Percentiles rank a stretch among this genome's conserved stretches.
phyloP scores from a whole-genome alignment of 805 yeast species.

The Starmerella roubikii region DNA sequence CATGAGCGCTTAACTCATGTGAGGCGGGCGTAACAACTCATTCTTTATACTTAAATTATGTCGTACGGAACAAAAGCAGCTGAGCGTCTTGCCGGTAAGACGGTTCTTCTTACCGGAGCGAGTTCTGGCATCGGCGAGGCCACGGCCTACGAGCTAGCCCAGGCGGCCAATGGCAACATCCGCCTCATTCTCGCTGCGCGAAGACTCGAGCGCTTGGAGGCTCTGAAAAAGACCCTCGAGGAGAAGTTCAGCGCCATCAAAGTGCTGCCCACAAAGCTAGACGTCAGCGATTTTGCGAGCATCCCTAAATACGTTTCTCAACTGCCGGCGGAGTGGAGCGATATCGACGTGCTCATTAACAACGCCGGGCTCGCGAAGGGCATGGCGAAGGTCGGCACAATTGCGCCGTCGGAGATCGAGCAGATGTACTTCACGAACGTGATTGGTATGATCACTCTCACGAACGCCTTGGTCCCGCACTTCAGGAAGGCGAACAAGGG shows the following conservation, averaged over 20 bases:
- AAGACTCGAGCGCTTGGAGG: slow-evolving; percentile 47
- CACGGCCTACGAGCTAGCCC: slow-evolving; percentile 77
- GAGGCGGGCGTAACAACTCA: no score
- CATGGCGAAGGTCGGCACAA: slow-evolving; percentile 56
- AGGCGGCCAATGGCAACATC: slow-evolving; percentile 54
- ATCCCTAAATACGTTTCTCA: slow-evolving; percentile 38
- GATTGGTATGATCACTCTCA: slow-evolving; percentile 66
- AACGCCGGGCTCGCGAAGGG: slow-evolving; percentile 68
- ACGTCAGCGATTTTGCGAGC: slow-evolving; percentile 41
- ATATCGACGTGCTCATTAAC: slow-evolving; percentile 45
- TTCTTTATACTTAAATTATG: slow-evolving; percentile 13
- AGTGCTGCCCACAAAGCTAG: slow-evolving; percentile 38
- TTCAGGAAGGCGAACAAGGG: slow-evolving; percentile 54
- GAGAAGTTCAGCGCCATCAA: slow-evolving; percentile 35
- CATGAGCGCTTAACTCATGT: no score
- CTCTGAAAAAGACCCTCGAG: slow-evolving; percentile 36
- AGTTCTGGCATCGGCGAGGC: slow-evolving; percentile 92
- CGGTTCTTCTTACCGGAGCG: slow-evolving; percentile 85
- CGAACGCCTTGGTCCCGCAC: slow-evolving; percentile 63
- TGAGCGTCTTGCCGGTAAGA: slow-evolving; percentile 65
- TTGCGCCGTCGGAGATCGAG: slow-evolving; percentile 48
- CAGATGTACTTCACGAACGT: slow-evolving; percentile 81
- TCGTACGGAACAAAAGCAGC: slow-evolving; percentile 61
- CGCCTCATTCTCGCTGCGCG: slow-evolving; percentile 69
- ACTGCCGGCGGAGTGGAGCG: slow-evolving; percentile 42